A percentile compares a stretch with the other conserved stretches of the same genome.
Conservation (phyloP, 2,329 filamentous ascomycete species). For the Xylaria digitata region DNA sequence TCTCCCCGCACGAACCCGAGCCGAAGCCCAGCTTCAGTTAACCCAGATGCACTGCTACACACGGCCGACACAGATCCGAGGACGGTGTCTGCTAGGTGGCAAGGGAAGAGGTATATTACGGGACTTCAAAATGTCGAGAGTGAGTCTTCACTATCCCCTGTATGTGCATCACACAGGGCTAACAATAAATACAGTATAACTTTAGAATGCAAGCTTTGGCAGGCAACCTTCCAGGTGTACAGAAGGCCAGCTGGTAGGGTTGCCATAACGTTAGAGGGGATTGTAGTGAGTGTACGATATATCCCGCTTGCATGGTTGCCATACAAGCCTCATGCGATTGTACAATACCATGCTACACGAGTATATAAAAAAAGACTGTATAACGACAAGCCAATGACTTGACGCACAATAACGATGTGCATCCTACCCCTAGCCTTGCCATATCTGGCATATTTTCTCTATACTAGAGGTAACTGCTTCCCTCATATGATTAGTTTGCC, state of each 20-base stretch:
- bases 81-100: slow-evolving; percentile 92
- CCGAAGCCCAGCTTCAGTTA: slow-evolving; percentile 92
- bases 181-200: slow-evolving; percentile 73
- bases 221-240: slow-evolving; percentile 89
- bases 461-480: background rate
- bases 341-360: slow-evolving; percentile 32
- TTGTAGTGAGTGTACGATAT: slow-evolving; percentile 41
- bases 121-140: slow-evolving; percentile 79
- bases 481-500: background rate
- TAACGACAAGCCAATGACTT: slow-evolving; percentile 9
- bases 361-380: slow-evolving; percentile 16
- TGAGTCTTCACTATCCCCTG: background rate
- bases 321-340: slow-evolving; percentile 25
- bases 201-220: slow-evolving; percentile 90
- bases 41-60: slow-evolving; percentile 97
- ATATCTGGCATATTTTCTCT: background rate
- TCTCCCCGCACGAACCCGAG: slow-evolving; percentile 82
- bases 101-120: slow-evolving; percentile 89
- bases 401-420: background rate
- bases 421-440: background rate
- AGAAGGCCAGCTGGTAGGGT: slow-evolving; percentile 92
- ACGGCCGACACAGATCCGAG: slow-evolving; percentile 90
- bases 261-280: background rate
- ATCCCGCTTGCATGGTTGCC: slow-evolving; percentile 17
- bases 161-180: slow-evolving; percentile 36